Conservation (phyloP, 179 eudicot species). For the Camellia oleifera region DNA sequence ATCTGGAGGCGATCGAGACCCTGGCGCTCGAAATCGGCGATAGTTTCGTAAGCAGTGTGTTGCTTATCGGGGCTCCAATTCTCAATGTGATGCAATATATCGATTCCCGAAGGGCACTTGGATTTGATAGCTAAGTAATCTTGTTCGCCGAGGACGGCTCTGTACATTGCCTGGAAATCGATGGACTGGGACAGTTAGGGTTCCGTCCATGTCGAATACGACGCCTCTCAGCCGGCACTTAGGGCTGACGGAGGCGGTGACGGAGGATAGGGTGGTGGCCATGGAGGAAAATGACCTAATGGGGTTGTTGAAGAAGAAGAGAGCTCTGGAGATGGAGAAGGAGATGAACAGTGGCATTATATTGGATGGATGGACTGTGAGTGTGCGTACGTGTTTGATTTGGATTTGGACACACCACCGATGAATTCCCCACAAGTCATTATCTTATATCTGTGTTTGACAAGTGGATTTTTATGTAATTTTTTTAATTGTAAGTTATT, state of each 20-base stretch:
- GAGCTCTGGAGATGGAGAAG: constrained; percentile 18
- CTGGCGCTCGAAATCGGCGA: constrained; percentile 68
- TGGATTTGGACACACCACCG: background rate
- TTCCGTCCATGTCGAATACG: constrained; percentile 98
- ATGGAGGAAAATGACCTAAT: constrained; percentile 26
- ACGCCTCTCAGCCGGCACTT: constrained; percentile 65
- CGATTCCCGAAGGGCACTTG: constrained; percentile 66
- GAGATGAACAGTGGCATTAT: constrained; percentile 5
- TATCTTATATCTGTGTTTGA: no score
- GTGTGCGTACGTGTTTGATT: no score
- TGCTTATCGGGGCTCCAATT: constrained; percentile 55
- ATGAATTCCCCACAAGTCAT: no score
- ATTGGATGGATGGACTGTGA: no score
- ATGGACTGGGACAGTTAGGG: constrained; percentile 85
- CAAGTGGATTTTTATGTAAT: no score
- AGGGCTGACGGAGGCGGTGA: constrained; percentile 13
- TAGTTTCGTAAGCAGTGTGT: constrained; percentile 58
- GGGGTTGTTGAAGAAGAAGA: constrained; percentile 8
- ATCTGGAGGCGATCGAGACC: constrained; percentile 86
- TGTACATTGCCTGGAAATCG: constrained; percentile 89
- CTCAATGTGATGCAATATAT: constrained; percentile 73
- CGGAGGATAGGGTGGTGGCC: constrained; percentile 16
- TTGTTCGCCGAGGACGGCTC: constrained; percentile 68
- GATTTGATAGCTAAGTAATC: constrained; percentile 42
- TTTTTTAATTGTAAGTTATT: no score